Percentiles rank a stretch among this genome's conserved stretches.
Conservation (phyloP, 1,139 yeast genomes). For the Sugiyamaella paludigena region DNA sequence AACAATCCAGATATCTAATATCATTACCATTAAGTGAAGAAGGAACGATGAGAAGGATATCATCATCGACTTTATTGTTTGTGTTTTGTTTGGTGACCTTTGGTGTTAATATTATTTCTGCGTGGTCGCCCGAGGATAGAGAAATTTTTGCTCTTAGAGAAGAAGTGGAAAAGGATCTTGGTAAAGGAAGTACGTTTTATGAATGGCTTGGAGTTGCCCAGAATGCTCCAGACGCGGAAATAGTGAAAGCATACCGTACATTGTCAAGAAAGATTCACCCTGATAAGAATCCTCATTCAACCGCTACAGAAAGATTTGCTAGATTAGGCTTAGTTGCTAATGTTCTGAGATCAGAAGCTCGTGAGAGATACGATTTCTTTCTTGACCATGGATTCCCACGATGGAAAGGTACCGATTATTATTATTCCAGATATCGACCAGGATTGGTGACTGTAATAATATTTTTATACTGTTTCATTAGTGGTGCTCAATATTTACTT, state of each 20-base stretch:
- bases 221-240: slow-evolving; percentile 54
- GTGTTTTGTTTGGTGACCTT: background rate
- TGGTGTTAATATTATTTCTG: slow-evolving; percentile 12
- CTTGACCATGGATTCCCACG: slow-evolving; percentile 82
- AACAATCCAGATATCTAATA: no score
- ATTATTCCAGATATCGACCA: slow-evolving; percentile 44
- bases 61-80: background rate
- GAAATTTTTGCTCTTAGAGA: slow-evolving; percentile 78
- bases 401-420: slow-evolving; percentile 51
- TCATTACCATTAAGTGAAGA: no score
- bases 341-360: slow-evolving; percentile 58
- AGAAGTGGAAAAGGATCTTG: slow-evolving; percentile 62
- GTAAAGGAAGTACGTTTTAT: slow-evolving; percentile 65
- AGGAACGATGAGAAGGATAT: background rate
- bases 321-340: slow-evolving; percentile 72
- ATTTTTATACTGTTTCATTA: slow-evolving; percentile 49
- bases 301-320: slow-evolving; percentile 59
- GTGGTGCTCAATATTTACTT: slow-evolving; percentile 59
- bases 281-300: slow-evolving; percentile 51
- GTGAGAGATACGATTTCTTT: slow-evolving; percentile 83
- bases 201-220: slow-evolving; percentile 38
- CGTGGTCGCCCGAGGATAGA: slow-evolving; percentile 61
- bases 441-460: slow-evolving; percentile 54
- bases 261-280: slow-evolving; percentile 60
- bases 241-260: slow-evolving; percentile 70